Base-by-base conservation (phyloP, 148 eudicot genomes). In the Heliamphora exappendiculata region DNA sequence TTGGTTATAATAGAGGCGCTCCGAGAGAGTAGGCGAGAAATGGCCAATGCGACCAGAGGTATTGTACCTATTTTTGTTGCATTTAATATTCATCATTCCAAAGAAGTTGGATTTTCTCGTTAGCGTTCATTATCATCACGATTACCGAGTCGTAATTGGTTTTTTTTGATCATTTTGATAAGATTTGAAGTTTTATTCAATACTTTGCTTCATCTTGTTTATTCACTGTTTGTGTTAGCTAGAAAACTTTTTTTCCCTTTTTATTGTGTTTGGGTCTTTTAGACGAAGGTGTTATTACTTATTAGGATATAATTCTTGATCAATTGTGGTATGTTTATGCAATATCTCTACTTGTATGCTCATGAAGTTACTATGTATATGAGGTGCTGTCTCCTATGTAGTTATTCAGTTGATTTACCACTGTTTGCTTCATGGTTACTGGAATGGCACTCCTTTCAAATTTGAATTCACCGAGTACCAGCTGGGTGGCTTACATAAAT, bases 11-110 rank as follows among this genome's bases (percentile, higher is more conserved):
- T 87, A 94, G 97, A 94, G 89, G 95, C 90, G 67, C 95, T 94
- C 71, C 80, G 97, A 54, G 90, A 90, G 84, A 94, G 98, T 76
- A 94, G 90, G 86, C 77, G 93, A 75, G 98, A 94, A 59, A 94
- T 94, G 98, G 47, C 95, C 41, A 85, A 90, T 82, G 98, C 98
- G 70, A 91, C 98, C 70, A 86, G 97, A 91, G 98, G 98, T 94
- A 86, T 75, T 68, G 3, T 37, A 12, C 50, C 73, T 66, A 14
- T 34, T 6, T 54, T 58, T 66, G 10, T 3, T 3, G 58, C 14
- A 4, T 64, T n/a, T 39, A 14, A 6, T 63, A 29, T 24, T 65
- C 33, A 12, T 28, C 19, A 50, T 14, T 24, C 72, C 34, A n/a
- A 42, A 47, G 45, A 51, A 42, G 16, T 22, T 45, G 39, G 22